Evolutionary conservation across 2,329 filamentous ascomycete genomes (phyloP).

Genomic region (Colletotrichum plurivorum): DNA sequence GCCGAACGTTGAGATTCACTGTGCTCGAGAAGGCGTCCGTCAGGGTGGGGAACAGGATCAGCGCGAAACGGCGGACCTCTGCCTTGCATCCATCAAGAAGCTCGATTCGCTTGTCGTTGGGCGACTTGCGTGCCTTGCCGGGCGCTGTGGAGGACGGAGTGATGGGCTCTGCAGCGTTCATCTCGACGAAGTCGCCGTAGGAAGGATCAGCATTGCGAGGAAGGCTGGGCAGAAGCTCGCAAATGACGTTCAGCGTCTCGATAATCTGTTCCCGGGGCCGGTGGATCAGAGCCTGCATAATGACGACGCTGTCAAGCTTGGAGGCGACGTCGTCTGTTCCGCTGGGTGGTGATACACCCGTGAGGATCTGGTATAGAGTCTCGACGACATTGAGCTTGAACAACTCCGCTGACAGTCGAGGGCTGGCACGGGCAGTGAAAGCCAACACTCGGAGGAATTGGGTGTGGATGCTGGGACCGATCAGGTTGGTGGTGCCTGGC

Average conservation of each 20-base stretch:
- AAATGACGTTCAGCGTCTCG: conserved; percentile 97
- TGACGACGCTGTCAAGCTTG: conserved; percentile 95
- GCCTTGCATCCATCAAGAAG: conserved; percentile 85
- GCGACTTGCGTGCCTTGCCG: conserved; percentile 63
- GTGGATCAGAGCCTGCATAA: conserved; percentile 98
- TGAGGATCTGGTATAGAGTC: conserved; percentile 96
- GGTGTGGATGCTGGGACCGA: conserved; percentile 94
- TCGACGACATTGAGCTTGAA: conserved; percentile 98
- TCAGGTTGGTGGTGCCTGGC: conserved; percentile 95
- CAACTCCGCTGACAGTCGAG: conserved; percentile 87
- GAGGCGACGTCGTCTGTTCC: conserved; percentile 83
- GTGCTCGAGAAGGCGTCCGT: conserved; percentile 98
- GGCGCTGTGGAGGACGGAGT: conserved; percentile 57
- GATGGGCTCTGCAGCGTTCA: conserved; percentile 56
- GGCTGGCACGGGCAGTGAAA: conserved; percentile 91
- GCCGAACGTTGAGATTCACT: conserved; percentile 92
- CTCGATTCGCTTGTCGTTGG: conserved; percentile 86
- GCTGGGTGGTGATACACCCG: conserved; percentile 90
- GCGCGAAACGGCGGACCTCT: conserved; percentile 90
- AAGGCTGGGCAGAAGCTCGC: conserved; percentile 88
- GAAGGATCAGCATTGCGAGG: conserved; percentile 66
- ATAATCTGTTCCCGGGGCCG: conserved; percentile 95
- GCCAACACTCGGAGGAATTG: conserved; percentile 94
- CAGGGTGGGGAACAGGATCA: conserved; percentile 93
- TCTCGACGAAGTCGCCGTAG: conserved; percentile 60